These are phyloP conservation scores for Wickerhamomyces canadensis DNA, from an alignment of 805 yeast species.

Conservation along the genomic window DNA sequence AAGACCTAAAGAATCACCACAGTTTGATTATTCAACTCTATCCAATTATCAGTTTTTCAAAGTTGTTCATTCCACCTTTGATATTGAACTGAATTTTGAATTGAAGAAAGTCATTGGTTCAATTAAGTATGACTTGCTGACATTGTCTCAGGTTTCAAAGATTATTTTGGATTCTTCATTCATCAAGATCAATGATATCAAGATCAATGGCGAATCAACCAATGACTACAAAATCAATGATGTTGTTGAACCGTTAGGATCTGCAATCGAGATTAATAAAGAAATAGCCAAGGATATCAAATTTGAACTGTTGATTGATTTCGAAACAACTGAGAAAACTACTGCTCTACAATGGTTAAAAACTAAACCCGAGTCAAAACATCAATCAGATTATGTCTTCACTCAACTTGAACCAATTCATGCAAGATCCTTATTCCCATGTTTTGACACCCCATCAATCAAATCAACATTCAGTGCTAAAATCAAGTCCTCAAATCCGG, in stretches of 20 bases:
- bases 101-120: slow-evolving; percentile 47
- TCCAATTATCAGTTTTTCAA: slow-evolving; percentile 60
- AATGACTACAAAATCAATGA: slow-evolving; percentile 26
- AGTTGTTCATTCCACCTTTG: slow-evolving; percentile 46
- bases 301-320: slow-evolving; percentile 38
- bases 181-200: slow-evolving; percentile 42
- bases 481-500: slow-evolving; percentile 60
- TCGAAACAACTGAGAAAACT: slow-evolving; percentile 65
- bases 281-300: slow-evolving; percentile 5
- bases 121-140: slow-evolving; percentile 41
- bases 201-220: slow-evolving; percentile 14
- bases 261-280: slow-evolving; percentile 36
- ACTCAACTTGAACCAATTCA: slow-evolving; percentile 92
- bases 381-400: slow-evolving; percentile 48
- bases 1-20: slow-evolving; percentile 37
- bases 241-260: slow-evolving; percentile 53
- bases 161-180: slow-evolving; percentile 68
- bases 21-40: slow-evolving; percentile 69
- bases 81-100: slow-evolving; percentile 51
- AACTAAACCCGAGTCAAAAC: slow-evolving; percentile 63
- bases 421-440: slow-evolving; percentile 82
- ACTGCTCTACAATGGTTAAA: slow-evolving; percentile 85
- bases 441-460: slow-evolving; percentile 85
- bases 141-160: slow-evolving; percentile 24
- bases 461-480: slow-evolving; percentile 59